Evolutionary conservation across 371 early-diverging fungal genomes (phyloP), one percentile per base, ranked within the genome.

Genomic region (Smittium culicis): DNA sequence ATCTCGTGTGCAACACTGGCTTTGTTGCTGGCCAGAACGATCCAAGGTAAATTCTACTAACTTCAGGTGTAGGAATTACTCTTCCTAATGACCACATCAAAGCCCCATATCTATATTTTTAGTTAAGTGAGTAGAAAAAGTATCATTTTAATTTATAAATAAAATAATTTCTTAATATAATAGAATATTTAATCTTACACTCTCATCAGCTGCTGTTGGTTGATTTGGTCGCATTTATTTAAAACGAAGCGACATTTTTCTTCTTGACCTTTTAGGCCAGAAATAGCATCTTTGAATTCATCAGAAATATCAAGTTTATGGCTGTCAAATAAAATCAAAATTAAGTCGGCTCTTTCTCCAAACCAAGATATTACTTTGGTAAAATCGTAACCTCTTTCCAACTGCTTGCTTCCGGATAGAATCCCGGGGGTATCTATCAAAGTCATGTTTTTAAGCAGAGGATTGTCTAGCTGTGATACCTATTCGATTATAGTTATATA

Each of bases 51-150:
- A 93, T 93, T 32, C 93, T 84, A 79, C 85, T 83, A 29, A 93
- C 93, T 75, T 93, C 93, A 34, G 93, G 93, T 0, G 91, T 88
- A 55, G 86, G 81, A 2, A 93, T 80, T 0, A 93, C 91, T 72
- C 89, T 90, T 62, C 93, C 93, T 16, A 93, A 80, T 29, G 93
- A 90, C 93, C 93, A 93, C 93, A 93, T 93, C 78, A 93, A 77
- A 16, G 93, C 93, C 66, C 93, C 93, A 70, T 90, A 89, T 0
- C 86, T 86, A 67, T 28, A 45, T 45, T 45, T 11, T 11, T 45
- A 45, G 45, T 45, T 11, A 45, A 45, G 5, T 11, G 45, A 45
- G 45, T 45, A 45, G 5, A 45, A 45, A 45, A 45, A 45, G 20
- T 45, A 11, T 11, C 45, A 20, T 45, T 20, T 45, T 11, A 45